Conservation (phyloP, 2,329 filamentous ascomycete species). For the Xylaria sp. region DNA sequence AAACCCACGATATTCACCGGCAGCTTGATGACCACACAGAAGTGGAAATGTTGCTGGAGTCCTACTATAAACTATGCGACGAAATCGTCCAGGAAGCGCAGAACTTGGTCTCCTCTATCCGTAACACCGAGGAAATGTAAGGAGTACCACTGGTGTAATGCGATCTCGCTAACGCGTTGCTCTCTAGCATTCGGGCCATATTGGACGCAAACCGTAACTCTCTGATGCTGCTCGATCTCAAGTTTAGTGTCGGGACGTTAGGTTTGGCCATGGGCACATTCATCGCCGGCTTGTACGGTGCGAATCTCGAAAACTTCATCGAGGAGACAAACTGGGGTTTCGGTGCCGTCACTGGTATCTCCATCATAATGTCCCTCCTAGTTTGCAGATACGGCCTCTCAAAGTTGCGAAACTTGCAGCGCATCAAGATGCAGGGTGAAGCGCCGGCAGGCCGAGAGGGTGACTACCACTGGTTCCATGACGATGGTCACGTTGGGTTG, state of each 20-base stretch:
- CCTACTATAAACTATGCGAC: conserved; percentile 96
- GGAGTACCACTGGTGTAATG: conserved; percentile 45
- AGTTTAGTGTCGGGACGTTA: conserved; percentile 94
- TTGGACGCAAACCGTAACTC: conserved; percentile 98
- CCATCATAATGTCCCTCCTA: conserved; percentile 76
- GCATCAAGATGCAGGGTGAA: conserved; percentile 50
- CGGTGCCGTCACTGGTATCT: conserved; percentile 75
- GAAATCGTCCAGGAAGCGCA: conserved; percentile 97
- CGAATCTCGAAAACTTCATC: conserved; percentile 99
- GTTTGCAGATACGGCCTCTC: conserved; percentile 86
- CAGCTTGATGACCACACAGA: conserved; percentile 92
- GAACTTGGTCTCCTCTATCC: conserved; percentile 91
- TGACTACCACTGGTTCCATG: conserved; percentile 57
- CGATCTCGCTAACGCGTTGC: conserved; percentile 42
- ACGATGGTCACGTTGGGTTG: conserved; percentile 62
- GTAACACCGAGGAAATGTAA: conserved; percentile 98
- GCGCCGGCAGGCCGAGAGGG: conserved; percentile 38
- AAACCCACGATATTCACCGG: conserved; percentile 76
- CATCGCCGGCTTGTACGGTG: conserved; percentile 97
- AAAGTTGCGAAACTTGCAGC: conserved; percentile 74
- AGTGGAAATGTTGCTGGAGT: conserved; percentile 95
- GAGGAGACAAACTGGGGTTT: conserved; percentile 94
- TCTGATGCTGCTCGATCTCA: conserved; percentile 96
- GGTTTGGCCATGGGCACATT: conserved; percentile 96
- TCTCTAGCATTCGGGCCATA: conserved; percentile 87